Conservation (phyloP, 257 asterid species). For the Scutellaria minor region DNA sequence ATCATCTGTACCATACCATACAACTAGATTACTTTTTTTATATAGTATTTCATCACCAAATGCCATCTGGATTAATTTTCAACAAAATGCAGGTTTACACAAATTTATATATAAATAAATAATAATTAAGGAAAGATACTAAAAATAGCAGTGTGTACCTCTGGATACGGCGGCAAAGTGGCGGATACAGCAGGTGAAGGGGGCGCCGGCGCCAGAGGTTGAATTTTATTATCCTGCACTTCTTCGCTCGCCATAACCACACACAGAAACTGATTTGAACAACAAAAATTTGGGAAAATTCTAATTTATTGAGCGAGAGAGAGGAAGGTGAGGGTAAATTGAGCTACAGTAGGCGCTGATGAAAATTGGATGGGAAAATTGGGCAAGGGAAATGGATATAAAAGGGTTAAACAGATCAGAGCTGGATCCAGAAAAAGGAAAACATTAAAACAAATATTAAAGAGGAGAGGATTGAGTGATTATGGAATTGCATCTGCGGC, state of each 20-base stretch:
- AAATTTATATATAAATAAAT: too few relatives aligned
- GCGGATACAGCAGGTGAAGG: constrained; percentile 40
- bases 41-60: too few relatives aligned
- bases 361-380: constrained; percentile 32
- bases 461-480: constrained; percentile 25
- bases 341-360: too few relatives aligned
- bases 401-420: constrained; percentile 42
- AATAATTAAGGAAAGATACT: too few relatives aligned
- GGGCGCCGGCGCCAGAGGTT: constrained; percentile 13
- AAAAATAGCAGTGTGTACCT: constrained; percentile 40
- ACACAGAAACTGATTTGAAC: too few relatives aligned
- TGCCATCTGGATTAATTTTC: too few relatives aligned
- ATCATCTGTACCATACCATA: constrained; percentile 53
- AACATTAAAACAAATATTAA: neutral
- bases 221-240: constrained; percentile 28
- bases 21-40: too few relatives aligned
- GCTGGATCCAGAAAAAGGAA: constrained; percentile 4
- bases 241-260: constrained; percentile 60
- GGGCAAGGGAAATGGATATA: constrained; percentile 47
- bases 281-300: neutral
- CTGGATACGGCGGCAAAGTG: constrained; percentile 63
- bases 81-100: too few relatives aligned
- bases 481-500: constrained; percentile 55
- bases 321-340: too few relatives aligned
- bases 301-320: too few relatives aligned